Evolutionary conservation across 139 green algal genomes (phyloP).

Genomic region (Chlorella sorokiniana): DNA sequence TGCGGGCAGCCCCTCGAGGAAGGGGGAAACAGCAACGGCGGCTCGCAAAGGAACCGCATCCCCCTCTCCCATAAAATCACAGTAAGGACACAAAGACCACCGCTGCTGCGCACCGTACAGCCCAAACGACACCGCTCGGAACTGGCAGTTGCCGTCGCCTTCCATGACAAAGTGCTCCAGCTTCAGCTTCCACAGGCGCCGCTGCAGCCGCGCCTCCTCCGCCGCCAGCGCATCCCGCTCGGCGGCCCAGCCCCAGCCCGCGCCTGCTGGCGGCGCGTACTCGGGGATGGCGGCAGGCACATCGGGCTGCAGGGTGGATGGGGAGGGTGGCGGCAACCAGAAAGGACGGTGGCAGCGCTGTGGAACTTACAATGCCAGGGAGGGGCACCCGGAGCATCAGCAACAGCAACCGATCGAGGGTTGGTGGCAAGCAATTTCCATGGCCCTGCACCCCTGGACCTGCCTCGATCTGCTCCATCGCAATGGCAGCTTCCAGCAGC

Average conservation of each 20-base stretch:
- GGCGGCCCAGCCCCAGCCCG: not conserved
- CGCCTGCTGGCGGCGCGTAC: not conserved
- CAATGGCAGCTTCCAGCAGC: slow-evolving; percentile 49
- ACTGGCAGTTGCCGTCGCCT: slow-evolving; percentile 62
- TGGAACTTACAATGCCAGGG: not conserved
- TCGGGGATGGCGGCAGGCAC: not conserved
- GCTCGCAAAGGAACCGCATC: no score
- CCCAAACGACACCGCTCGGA: slow-evolving; percentile 58
- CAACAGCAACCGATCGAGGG: not conserved
- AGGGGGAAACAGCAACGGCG: no score
- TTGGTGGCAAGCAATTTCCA: not conserved
- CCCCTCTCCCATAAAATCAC: not conserved
- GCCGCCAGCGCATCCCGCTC: not conserved
- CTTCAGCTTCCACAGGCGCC: slow-evolving; percentile 57
- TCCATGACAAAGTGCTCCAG: slow-evolving; percentile 64
- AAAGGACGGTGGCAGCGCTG: not conserved
- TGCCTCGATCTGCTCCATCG: slow-evolving; percentile 29
- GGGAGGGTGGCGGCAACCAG: not conserved
- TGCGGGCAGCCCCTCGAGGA: no score
- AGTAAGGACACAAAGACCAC: no score
- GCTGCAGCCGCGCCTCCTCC: slow-evolving; percentile 29
- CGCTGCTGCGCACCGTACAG: slow-evolving; percentile 50
- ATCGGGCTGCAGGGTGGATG: not conserved
- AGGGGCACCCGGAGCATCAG: not conserved
- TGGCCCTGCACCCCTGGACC: not conserved